Evolutionary conservation across 1,284 basidiomycete species (phyloP).

Genomic region (Abortiporus biennis): DNA sequence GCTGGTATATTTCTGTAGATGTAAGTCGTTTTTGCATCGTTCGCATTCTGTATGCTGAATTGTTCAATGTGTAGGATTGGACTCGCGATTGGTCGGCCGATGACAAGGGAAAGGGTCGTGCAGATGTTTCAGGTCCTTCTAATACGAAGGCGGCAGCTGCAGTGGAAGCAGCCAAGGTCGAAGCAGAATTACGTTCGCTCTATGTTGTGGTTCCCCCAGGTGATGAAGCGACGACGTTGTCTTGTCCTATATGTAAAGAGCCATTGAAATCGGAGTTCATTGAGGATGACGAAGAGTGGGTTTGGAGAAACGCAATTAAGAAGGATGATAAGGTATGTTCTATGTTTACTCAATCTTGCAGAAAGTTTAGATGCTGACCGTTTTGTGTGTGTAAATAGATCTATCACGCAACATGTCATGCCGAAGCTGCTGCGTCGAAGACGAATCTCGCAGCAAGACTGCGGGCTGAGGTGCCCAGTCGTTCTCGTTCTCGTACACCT

Average conservation of each 20-base stretch:
- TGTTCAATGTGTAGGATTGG: conserved; percentile 65
- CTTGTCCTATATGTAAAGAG: conserved; percentile 98
- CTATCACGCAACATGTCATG: conserved; percentile 90
- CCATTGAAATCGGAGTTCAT: conserved; percentile 86
- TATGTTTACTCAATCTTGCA: background rate
- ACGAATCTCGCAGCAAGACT: conserved; percentile 60
- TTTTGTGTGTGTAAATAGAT: conserved; percentile 38
- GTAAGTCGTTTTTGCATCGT: conserved; percentile 43
- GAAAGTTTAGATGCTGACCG: conserved; percentile 8
- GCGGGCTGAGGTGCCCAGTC: conserved; percentile 48
- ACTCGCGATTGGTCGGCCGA: conserved; percentile 56
- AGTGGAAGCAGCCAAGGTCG: conserved; percentile 65
- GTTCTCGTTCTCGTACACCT: conserved; percentile 70
- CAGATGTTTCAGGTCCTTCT: conserved; percentile 40
- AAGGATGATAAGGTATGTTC: conserved; percentile 74
- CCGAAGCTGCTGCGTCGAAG: conserved; percentile 64
- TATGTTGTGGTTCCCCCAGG: conserved; percentile 86
- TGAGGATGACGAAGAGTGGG: conserved; percentile 98
- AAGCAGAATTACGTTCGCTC: conserved; percentile 70
- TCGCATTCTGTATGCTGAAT: conserved; percentile 8
- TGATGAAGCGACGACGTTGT: conserved; percentile 72
- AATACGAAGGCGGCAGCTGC: conserved; percentile 54
- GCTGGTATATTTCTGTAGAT: conserved; percentile 85
- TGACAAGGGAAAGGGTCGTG: conserved; percentile 60
- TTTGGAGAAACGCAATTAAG: conserved; percentile 89